Conservation (phyloP, 225 moss, liverwort and hornwort genomes). For the Polytrichum commune region DNA sequence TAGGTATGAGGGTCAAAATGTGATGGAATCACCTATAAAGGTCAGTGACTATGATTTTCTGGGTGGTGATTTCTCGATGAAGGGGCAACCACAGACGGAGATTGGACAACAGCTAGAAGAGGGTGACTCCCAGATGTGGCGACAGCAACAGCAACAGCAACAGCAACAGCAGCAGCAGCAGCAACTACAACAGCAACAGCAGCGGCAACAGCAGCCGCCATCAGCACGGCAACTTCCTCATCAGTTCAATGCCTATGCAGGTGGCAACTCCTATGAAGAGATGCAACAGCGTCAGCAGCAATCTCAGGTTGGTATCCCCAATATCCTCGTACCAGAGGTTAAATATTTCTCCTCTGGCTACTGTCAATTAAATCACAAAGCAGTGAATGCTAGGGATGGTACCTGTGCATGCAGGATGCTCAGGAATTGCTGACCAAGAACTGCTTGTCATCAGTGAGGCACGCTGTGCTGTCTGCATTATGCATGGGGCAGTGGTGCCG, state of each 20-base stretch:
- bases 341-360: not conserved
- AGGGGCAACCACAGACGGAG: slow-evolving; percentile 73
- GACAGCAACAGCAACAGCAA: slow-evolving; percentile 58
- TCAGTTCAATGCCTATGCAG: slow-evolving; percentile 38
- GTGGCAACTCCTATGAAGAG: slow-evolving; percentile 31
- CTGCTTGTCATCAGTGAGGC: slow-evolving; percentile 47
- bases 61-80: slow-evolving; percentile 71
- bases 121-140: slow-evolving; percentile 82
- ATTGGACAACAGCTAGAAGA: slow-evolving; percentile 72
- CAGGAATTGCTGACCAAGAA: slow-evolving; percentile 52
- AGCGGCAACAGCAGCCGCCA: slow-evolving; percentile 26
- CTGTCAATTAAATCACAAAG: slow-evolving; percentile 14
- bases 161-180: slow-evolving; percentile 51
- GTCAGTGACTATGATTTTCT: slow-evolving; percentile 93
- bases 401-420: slow-evolving; percentile 40
- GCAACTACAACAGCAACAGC: slow-evolving; percentile 57
- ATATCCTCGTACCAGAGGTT: too few species aligned
- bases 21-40: slow-evolving; percentile 79
- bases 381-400: slow-evolving; percentile 50
- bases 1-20: slow-evolving; percentile 70
- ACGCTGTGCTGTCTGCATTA: slow-evolving; percentile 49
- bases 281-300: slow-evolving; percentile 52
- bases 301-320: slow-evolving; percentile 35
- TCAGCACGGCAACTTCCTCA: slow-evolving; percentile 35
- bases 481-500: slow-evolving; percentile 39